These are phyloP conservation scores for Didymella lethalis DNA, from an alignment of 2,329 filamentous ascomycete species.

Conservation along the genomic window DNA sequence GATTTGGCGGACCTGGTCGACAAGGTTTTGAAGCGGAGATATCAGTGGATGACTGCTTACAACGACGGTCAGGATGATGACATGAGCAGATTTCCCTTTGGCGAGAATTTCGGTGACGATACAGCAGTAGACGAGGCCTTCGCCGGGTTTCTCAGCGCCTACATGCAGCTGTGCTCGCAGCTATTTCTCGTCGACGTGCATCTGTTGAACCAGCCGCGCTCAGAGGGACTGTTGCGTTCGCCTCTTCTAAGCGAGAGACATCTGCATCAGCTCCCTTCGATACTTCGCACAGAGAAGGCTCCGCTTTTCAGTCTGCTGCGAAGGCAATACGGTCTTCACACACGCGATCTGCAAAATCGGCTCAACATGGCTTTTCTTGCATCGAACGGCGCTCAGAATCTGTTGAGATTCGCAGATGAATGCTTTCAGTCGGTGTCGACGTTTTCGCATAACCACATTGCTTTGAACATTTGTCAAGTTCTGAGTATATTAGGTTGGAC, in stretches of 20 bases:
- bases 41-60: conserved; percentile 26
- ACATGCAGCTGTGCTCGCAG: conserved; percentile 38
- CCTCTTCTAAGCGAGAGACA: conserved; percentile 43
- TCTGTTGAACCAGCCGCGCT: conserved; percentile 28
- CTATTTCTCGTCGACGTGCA: conserved; percentile 39
- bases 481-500: conserved; percentile 36
- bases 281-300: conserved; percentile 37
- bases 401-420: conserved; percentile 35
- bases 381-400: conserved; percentile 35
- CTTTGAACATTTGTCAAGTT: conserved; percentile 27
- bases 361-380: conserved; percentile 38
- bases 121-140: conserved; percentile 37
- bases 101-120: conserved; percentile 37
- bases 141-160: conserved; percentile 39
- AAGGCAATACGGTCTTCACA: conserved; percentile 39
- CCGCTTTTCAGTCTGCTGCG: conserved; percentile 38
- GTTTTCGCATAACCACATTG: conserved; percentile 29
- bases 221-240: conserved; percentile 27
- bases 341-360: conserved; percentile 27
- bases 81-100: conserved; percentile 37
- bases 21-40: conserved; percentile 41
- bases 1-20: conserved; percentile 41
- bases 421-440: conserved; percentile 32
- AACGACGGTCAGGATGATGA: conserved; percentile 26
- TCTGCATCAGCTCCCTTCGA: conserved; percentile 33